Conservation (phyloP, 768 basidiomycete species). For the Jaapia argillacea region DNA sequence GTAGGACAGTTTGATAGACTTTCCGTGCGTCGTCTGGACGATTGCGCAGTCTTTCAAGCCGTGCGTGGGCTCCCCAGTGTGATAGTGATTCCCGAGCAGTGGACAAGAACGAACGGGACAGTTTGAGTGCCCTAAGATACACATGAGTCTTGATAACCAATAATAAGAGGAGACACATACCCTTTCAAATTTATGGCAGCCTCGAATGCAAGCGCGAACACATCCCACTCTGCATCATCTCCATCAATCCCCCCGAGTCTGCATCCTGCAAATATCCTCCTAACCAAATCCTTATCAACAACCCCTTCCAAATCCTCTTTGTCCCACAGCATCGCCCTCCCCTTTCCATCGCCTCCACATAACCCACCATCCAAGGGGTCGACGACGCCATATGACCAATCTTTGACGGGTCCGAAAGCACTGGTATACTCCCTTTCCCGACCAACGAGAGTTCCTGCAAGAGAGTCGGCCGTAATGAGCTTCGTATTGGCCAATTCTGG, state of each 20-base stretch:
- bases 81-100: slow-evolving; percentile 41
- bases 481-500: slow-evolving; percentile 17
- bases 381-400: slow-evolving; percentile 48
- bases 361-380: slow-evolving; percentile 38
- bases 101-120: slow-evolving; percentile 57
- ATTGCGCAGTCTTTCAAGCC: slow-evolving; percentile 58
- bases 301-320: slow-evolving; percentile 38
- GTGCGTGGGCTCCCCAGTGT: slow-evolving; percentile 73
- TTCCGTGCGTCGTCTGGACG: slow-evolving; percentile 63
- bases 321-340: slow-evolving; percentile 31
- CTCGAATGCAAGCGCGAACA: slow-evolving; percentile 58
- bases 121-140: slow-evolving; percentile 53
- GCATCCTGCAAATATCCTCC: slow-evolving; percentile 50
- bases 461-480: slow-evolving; percentile 42
- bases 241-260: slow-evolving; percentile 29
- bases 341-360: slow-evolving; percentile 22
- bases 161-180: slow-evolving; percentile 34
- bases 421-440: slow-evolving; percentile 50
- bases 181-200: slow-evolving; percentile 45
- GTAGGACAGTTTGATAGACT: slow-evolving; percentile 61
- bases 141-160: too few species aligned
- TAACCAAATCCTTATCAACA: slow-evolving; percentile 38
- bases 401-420: slow-evolving; percentile 58
- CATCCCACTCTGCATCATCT: slow-evolving; percentile 50
- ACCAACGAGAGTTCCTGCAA: slow-evolving; percentile 59